Evolutionary conservation across 306 rosid genomes (phyloP), one percentile per base, ranked within the genome.

Genomic region (Glycine tomentella): DNA sequence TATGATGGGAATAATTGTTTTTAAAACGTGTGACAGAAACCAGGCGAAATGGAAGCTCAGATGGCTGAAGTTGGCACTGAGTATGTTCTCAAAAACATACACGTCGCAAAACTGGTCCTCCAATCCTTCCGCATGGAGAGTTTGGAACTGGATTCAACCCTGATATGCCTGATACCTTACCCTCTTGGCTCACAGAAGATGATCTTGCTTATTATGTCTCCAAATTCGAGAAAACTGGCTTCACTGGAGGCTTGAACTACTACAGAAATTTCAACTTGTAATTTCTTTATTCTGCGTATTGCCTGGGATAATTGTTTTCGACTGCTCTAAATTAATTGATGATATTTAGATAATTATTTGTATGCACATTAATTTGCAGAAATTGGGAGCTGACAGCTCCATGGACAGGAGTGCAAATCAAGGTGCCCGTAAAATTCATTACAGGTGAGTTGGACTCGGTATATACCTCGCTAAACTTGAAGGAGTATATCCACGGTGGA

Each of bases 181-280:
- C 86, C 3, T 57, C 87, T 31, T 90, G 91, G 93, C 83, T 90
- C 71, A 40, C 89, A 25, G 16, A 86, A 72, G 76, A 84, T 1
- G 89, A 88, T 49, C 64, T 90, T 34, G 78, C 59, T 17, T 86
- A 88, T 72, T 88, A 53, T 78, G 87, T 77, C 13, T 8, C 77
- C 49, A 84, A 90, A 68, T 90, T 75, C 48, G 72, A 84, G 2
- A 75, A 83, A 71, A 84, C 86, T 0, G 86, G 93, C 62, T 88
- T 90, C 90, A 75, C 81, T 0, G 91, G 89, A 49, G 82, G 64
- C 7, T 45, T 88, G 57, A 90, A 88, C 84, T 86, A 90, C 69
- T 84, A 90, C 8, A 84, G 86, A 78, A 79, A 63, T 49, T 0
- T 81, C 0, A 76, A 86, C 83, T 6, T 2, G 86, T 88, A 74